phyloP scores from a whole-genome alignment of 148 eudicot species.

The Tetragonia tetragonoides region DNA sequence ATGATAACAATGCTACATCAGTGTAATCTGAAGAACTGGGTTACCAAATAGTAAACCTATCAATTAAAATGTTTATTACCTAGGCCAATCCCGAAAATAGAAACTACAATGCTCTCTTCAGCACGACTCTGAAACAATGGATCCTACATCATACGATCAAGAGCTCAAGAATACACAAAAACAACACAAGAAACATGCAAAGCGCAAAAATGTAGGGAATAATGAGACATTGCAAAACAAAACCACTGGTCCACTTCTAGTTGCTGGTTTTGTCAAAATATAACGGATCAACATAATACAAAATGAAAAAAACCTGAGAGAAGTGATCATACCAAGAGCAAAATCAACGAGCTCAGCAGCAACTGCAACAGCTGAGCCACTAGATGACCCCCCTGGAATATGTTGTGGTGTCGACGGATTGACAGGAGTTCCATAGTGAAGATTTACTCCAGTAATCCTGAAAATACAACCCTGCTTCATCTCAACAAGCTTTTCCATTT shows the following conservation, averaged over 20 bases:
- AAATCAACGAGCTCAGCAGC: constrained; percentile 77
- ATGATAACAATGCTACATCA: too few species aligned
- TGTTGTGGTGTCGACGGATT: constrained; percentile 67
- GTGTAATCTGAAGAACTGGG: too few species aligned
- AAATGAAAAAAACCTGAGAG: neutral
- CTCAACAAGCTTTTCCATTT: constrained; percentile 24
- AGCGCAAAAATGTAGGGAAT: neutral
- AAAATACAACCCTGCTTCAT: constrained; percentile 30
- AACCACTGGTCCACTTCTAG: neutral
- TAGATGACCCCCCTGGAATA: constrained; percentile 86
- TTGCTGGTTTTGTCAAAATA: neutral
- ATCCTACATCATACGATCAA: neutral
- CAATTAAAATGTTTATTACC: too few species aligned
- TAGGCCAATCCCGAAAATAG: too few species aligned
- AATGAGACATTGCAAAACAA: neutral
- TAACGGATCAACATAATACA: neutral
- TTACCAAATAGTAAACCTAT: too few species aligned
- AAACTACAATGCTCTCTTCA: too few species aligned
- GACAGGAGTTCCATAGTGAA: constrained; percentile 70
- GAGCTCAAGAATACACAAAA: neutral
- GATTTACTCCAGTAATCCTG: constrained; percentile 86
- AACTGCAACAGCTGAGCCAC: constrained; percentile 96
- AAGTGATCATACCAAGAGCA: constrained; percentile 60
- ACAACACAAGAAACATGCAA: neutral
- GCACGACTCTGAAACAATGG: neutral